Evolutionary conservation across 768 basidiomycete species (phyloP).

Genomic region (Suillus clintonianus): DNA sequence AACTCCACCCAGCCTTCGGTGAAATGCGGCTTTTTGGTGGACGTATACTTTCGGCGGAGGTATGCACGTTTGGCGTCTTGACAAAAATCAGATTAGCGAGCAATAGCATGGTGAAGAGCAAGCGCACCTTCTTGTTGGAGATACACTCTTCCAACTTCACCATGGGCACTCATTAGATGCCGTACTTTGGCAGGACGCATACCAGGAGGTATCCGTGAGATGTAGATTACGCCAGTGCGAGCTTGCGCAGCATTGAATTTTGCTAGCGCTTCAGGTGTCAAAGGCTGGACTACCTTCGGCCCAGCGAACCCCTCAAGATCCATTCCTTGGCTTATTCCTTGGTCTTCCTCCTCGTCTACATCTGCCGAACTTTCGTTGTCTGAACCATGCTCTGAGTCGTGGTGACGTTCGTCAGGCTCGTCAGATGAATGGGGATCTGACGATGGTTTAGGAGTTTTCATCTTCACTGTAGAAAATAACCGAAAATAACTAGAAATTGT

Average conservation of each 20-base stretch:
- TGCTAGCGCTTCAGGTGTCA: constrained; percentile 74
- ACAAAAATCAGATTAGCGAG: constrained; percentile 3
- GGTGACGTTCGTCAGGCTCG: neutral
- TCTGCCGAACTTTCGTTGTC: constrained; percentile 8
- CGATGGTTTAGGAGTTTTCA: neutral
- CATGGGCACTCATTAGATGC: constrained; percentile 87
- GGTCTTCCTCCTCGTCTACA: constrained; percentile 27
- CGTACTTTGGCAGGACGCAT: constrained; percentile 97
- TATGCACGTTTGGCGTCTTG: constrained; percentile 88
- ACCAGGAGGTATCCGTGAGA: constrained; percentile 94
- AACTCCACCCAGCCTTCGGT: constrained; percentile 99
- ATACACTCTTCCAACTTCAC: constrained; percentile 91
- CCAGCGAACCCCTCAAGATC: constrained; percentile 60
- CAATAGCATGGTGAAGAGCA: neutral
- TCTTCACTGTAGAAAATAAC: neutral
- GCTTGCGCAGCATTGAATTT: constrained; percentile 74
- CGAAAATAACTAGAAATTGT: neutral
- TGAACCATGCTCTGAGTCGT: neutral
- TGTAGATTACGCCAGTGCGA: constrained; percentile 86
- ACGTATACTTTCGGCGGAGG: constrained; percentile 75
- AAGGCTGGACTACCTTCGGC: constrained; percentile 67
- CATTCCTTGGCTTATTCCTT: constrained; percentile 48
- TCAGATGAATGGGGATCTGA: neutral
- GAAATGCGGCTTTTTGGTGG: constrained; percentile 85
- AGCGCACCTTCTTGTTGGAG: constrained; percentile 83